These are phyloP conservation scores for Nothopassalora personata DNA, from an alignment of 2,329 filamentous ascomycete genomes.

Conservation along the genomic window DNA sequence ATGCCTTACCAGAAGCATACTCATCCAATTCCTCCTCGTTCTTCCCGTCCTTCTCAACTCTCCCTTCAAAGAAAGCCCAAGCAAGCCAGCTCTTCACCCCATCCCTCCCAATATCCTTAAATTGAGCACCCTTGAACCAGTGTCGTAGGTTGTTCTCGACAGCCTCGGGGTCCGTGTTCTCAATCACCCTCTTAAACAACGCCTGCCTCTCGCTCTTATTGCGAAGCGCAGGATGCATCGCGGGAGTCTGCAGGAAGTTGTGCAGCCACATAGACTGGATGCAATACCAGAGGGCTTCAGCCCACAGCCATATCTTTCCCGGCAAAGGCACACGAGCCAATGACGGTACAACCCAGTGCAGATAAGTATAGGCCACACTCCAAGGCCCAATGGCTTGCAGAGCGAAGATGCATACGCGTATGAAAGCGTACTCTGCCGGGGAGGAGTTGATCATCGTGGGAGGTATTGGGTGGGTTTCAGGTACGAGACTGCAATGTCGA, in stretches of 20 bases:
- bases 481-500: not conserved
- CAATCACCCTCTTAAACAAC: slow-evolving; percentile 54
- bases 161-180: slow-evolving; percentile 45
- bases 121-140: slow-evolving; percentile 60
- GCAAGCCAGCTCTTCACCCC: slow-evolving; percentile 61
- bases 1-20: slow-evolving; percentile 38
- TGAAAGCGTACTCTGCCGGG: slow-evolving; percentile 14
- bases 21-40: slow-evolving; percentile 53
- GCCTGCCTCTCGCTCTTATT: slow-evolving; percentile 45
- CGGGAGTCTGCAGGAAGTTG: slow-evolving; percentile 46
- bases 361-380: slow-evolving; percentile 5
- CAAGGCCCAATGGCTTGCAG: slow-evolving; percentile 12
- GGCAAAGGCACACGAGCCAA: not conserved
- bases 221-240: slow-evolving; percentile 45
- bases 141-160: slow-evolving; percentile 52
- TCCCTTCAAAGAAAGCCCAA: slow-evolving; percentile 63
- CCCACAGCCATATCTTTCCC: slow-evolving; percentile 5
- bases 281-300: slow-evolving; percentile 11
- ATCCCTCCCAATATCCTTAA: slow-evolving; percentile 56
- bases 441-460: slow-evolving; percentile 18
- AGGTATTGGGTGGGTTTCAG: not conserved
- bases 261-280: slow-evolving; percentile 41
- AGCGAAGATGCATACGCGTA: slow-evolving; percentile 14
- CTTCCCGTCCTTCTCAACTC: slow-evolving; percentile 50
- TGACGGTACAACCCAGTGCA: not conserved